Evolutionary conservation across 768 basidiomycete species (phyloP).

Genomic region (Naganishia antarctica): DNA sequence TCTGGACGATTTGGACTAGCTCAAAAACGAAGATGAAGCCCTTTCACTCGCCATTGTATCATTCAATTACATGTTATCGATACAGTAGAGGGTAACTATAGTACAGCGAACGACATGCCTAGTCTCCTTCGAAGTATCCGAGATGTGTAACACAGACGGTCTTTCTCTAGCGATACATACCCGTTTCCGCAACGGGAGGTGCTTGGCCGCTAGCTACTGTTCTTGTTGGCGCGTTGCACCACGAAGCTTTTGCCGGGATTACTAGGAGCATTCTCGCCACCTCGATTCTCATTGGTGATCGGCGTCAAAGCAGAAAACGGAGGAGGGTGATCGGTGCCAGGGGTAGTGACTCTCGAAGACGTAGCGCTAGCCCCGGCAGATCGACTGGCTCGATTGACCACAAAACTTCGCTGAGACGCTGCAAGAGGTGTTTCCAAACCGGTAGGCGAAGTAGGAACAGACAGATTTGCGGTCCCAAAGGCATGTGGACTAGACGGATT

Average conservation of each 20-base stretch:
- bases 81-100: slow-evolving; percentile 20
- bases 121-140: too few relatives aligned
- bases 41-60: background rate
- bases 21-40: background rate
- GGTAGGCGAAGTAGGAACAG: slow-evolving; percentile 6
- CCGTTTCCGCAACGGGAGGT: background rate
- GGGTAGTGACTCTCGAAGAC: slow-evolving; percentile 20
- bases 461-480: background rate
- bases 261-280: background rate
- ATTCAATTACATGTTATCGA: slow-evolving; percentile 10
- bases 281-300: background rate
- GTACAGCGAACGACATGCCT: too few relatives aligned
- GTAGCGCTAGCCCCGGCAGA: slow-evolving; percentile 7
- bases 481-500: slow-evolving; percentile 7
- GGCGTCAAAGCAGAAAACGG: slow-evolving; percentile 5
- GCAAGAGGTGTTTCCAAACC: background rate
- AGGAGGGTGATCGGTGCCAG: background rate
- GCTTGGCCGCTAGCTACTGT: background rate
- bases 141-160: too few relatives aligned
- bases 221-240: slow-evolving; percentile 17
- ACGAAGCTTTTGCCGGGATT: slow-evolving; percentile 13
- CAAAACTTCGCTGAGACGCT: slow-evolving; percentile 22
- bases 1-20: slow-evolving; percentile 5
- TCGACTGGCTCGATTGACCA: slow-evolving; percentile 20
- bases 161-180: background rate